These are phyloP conservation scores for Verticillium nonalfalfae DNA, from an alignment of 2,329 filamentous ascomycete species.

Conservation along the genomic window DNA sequence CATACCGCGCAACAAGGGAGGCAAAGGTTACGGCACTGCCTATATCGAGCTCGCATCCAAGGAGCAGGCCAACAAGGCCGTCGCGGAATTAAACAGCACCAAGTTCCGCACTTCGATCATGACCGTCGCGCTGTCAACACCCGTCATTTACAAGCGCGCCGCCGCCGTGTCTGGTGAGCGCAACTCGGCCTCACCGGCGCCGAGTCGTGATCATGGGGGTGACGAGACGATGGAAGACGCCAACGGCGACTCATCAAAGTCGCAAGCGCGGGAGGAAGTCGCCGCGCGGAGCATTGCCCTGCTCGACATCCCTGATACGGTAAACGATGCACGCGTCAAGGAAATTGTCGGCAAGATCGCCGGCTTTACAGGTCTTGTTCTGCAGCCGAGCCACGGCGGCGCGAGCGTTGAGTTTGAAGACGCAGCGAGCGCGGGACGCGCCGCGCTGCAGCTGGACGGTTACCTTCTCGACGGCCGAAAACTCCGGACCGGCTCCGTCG, in stretches of 20 bases:
- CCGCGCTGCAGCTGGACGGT: conserved; percentile 53
- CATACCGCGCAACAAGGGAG: conserved; percentile 61
- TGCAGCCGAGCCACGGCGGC: conserved; percentile 76
- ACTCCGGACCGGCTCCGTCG: conserved; percentile 46
- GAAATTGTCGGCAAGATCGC: conserved; percentile 67
- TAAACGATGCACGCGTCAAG: conserved; percentile 80
- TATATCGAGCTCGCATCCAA: conserved; percentile 73
- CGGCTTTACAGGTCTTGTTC: conserved; percentile 64
- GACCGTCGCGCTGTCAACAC: conserved; percentile 55
- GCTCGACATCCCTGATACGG: conserved; percentile 82
- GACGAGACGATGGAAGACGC: conserved; percentile 4
- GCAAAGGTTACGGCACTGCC: conserved; percentile 68
- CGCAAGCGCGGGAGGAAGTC: conserved; percentile 40
- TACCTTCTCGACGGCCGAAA: conserved; percentile 46
- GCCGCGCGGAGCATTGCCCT: conserved; percentile 70
- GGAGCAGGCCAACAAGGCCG: conserved; percentile 60
- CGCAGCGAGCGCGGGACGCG: conserved; percentile 64
- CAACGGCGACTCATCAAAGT: conserved; percentile 7
- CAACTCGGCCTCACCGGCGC: conserved; percentile 25
- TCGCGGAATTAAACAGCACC: conserved; percentile 62
- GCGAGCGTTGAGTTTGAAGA: conserved; percentile 80
- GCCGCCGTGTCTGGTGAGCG: conserved; percentile 31
- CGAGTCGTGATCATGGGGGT: conserved; percentile 25
- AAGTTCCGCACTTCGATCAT: conserved; percentile 64
- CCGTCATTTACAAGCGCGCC: conserved; percentile 49